Evolutionary conservation across 208 protist genomes (phyloP), one percentile per base, ranked within the genome.

Genomic region (Leishmania braziliensis): DNA sequence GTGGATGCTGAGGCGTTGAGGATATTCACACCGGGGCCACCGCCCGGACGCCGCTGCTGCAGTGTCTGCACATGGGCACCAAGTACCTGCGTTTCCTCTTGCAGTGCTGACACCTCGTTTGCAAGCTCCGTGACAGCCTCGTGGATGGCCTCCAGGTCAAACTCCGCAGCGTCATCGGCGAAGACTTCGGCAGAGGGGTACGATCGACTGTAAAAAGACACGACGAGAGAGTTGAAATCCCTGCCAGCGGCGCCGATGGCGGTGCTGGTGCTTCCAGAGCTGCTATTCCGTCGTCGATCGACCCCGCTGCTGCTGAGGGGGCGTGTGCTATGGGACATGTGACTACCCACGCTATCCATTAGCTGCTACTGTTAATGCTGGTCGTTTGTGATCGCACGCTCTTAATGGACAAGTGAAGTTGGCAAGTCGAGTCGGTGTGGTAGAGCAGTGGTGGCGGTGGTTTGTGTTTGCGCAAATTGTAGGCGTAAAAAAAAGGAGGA

Each of bases 161-260:
- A 60, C 33, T 86, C 80, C 4, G 77, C 83, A 4, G 77, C 66
- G 39, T 86, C 84, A 8, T 79, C 46, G 4, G 74, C 72, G 71
- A 96, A 86, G 74, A 90, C 91, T 5, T 89, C 86, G 3, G 81
- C 84, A 65, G 86, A 79, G n/a, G 93, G 93, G 78, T 94, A 94
- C 53, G 77, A 54, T 29, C 85, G 83, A 2, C 82, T 82, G 80
- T 96, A 96, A 66, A 96, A 91, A n/a, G 88, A 80, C n/a, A 86
- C 84, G 74, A 93, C 87, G 39, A 93, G 68, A 58, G 81, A 84
- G 78, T 89, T 90, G 48, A 90, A 69, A 53, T 84, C 86, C 16
- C 75, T 77, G 8, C 43, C 85, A 6, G 69, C 70, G 16, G 77
- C 62, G 43, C 75, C 75, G 33, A 66, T 48, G 26, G 68, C 74